These are phyloP conservation scores for Trichoderma koningiopsis DNA, from an alignment of 2,329 filamentous ascomycete genomes.

Conservation along the genomic window DNA sequence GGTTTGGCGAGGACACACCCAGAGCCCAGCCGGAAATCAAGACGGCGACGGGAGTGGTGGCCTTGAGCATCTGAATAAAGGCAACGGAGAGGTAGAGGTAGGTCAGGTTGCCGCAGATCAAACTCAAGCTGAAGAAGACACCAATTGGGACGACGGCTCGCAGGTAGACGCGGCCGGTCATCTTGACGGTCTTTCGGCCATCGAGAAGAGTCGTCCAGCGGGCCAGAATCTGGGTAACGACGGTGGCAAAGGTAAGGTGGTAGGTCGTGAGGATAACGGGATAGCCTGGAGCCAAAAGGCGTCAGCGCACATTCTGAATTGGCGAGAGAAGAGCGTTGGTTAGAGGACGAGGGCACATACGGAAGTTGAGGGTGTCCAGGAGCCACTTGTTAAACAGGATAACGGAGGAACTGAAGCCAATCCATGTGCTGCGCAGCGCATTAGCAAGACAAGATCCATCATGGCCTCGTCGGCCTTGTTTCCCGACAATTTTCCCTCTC, in stretches of 20 bases:
- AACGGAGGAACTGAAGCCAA: constrained; percentile 86
- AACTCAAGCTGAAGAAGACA: constrained; percentile 90
- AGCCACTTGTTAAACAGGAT: constrained; percentile 99
- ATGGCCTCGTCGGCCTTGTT: neutral
- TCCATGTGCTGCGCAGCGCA: constrained; percentile 71
- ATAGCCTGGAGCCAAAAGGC: constrained; percentile 51
- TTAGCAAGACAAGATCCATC: constrained; percentile 9
- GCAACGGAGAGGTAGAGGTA: constrained; percentile 94
- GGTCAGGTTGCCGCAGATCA: constrained; percentile 95
- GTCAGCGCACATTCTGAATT: constrained; percentile 22
- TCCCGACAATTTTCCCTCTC: neutral
- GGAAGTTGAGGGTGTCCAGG: constrained; percentile 80
- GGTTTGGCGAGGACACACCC: constrained; percentile 78
- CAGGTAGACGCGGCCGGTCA: constrained; percentile 92
- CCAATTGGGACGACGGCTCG: constrained; percentile 94
- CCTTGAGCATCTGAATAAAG: constrained; percentile 99
- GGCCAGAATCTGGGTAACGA: constrained; percentile 93
- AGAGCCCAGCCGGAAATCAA: constrained; percentile 87
- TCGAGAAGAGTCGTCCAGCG: constrained; percentile 88
- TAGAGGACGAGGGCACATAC: constrained; percentile 37
- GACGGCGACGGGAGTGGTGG: constrained; percentile 91
- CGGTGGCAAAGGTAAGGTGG: constrained; percentile 88
- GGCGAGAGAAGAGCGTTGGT: neutral
- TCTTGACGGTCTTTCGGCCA: constrained; percentile 93
- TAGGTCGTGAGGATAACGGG: constrained; percentile 90